phyloP scores from a whole-genome alignment of 2,329 filamentous ascomycete species.

The Ceratocystis ficicola region DNA sequence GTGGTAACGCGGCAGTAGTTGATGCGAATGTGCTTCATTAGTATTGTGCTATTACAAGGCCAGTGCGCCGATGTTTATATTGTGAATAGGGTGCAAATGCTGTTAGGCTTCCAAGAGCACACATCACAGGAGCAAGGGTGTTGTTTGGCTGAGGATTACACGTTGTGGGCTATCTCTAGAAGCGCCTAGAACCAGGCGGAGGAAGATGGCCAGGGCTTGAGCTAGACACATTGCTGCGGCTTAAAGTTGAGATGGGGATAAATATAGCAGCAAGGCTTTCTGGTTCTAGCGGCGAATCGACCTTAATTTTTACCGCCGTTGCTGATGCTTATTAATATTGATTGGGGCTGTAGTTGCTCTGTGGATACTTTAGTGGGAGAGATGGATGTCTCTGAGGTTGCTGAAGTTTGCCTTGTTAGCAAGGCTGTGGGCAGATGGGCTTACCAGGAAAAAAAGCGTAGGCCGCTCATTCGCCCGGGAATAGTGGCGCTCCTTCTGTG shows the following conservation, averaged over 20 bases:
- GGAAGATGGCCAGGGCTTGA: background rate
- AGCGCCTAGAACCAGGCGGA: background rate
- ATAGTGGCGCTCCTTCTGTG: too few species aligned
- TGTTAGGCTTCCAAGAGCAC: conserved; percentile 4
- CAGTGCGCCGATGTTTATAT: background rate
- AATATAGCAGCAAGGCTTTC: background rate
- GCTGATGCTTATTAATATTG: too few species aligned
- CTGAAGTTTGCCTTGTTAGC: too few species aligned
- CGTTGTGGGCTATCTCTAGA: background rate
- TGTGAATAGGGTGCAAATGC: background rate
- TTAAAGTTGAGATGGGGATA: background rate
- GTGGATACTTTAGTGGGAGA: too few species aligned
- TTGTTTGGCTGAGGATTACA: background rate
- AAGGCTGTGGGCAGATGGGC: too few species aligned
- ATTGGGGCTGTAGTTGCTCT: too few species aligned
- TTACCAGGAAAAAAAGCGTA: too few species aligned
- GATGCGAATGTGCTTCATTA: too few species aligned
- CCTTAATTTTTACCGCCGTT: too few species aligned
- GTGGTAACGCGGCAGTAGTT: too few species aligned
- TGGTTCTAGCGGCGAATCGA: background rate
- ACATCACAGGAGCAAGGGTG: background rate
- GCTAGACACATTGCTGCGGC: background rate
- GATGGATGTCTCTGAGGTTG: too few species aligned
- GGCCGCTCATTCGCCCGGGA: too few species aligned
- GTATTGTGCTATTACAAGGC: background rate